Evolutionary conservation across 441 rosid species (phyloP), one percentile per base, ranked within the genome.

Genomic region (Pelargonium citronellum): DNA sequence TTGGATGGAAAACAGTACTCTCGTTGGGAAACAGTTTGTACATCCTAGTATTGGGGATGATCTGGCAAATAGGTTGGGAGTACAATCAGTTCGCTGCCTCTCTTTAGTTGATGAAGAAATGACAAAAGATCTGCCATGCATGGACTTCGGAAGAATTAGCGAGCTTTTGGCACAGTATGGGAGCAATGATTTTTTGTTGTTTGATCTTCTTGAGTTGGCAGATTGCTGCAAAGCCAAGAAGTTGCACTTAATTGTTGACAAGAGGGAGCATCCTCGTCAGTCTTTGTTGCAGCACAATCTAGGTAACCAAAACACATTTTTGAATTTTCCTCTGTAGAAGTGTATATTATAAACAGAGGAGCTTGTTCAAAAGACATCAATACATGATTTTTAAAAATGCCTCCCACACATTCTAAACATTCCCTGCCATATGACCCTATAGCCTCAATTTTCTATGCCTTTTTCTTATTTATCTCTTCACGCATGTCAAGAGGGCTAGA

Each of bases 121-220:
- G 79, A 89, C 90, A 75, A 86, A 85, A 81, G 96, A 95, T 87
- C 86, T 95, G 71, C 99, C 96, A 10, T 91, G 97, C 87, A 90
- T 91, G 97, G 99, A 90, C 75, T 86, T 80, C 75, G 81, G 85
- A 57, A 91, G 86, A 85, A 79, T 95, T 79, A 87, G 78, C 39
- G 96, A 91, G 78, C 97, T 91, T 83, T 79, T 95, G 78, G 83
- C 87, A 69, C 62, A 80, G 67, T 89, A 87, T 78, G 97, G 96
- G 69, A 84, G 83, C 88, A 86, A 79, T 79, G 92, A 91, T 64
- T 86, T 91, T 78, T 75, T 95, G 87, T 77, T 91, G 82, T 95
- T 89, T 67, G 99, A 95, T 77, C 89, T 95, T 77, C 94, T 95
- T 77, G 99, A 95, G 89, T 82, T 95, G 86, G 97, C 97, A 75